Conservation (phyloP, 805 yeast species). For the Yarrowia alimentaria region DNA sequence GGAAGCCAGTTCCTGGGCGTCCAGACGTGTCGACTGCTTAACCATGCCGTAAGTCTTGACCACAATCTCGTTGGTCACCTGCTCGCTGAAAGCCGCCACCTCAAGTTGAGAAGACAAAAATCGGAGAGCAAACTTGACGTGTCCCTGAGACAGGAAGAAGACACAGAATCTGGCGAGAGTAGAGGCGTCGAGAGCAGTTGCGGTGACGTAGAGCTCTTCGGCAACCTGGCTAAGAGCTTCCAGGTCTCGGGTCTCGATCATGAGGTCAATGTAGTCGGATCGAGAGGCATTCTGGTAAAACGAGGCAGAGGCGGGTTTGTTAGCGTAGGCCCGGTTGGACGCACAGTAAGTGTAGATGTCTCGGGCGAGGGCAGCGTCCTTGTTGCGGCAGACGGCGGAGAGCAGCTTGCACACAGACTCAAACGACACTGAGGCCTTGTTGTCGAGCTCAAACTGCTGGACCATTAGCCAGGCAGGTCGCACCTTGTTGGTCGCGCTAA, state of each 20-base stretch:
- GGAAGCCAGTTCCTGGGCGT: constrained; percentile 17
- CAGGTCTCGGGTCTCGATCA: neutral
- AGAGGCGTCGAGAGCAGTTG: constrained; percentile 5
- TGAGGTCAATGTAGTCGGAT: neutral
- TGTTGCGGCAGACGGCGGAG: neutral
- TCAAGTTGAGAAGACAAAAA: constrained; percentile 11
- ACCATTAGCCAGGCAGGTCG: constrained; percentile 13
- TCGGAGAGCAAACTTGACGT: constrained; percentile 18
- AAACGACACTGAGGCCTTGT: neutral
- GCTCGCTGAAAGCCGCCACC: neutral
- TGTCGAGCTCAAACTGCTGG: constrained; percentile 7
- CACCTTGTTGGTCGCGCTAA: neutral
- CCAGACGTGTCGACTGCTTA: neutral
- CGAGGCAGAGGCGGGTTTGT: neutral
- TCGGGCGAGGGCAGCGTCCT: neutral
- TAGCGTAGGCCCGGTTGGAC: constrained; percentile 2
- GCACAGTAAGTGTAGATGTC: constrained; percentile 17
- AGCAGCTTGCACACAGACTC: constrained; percentile 12
- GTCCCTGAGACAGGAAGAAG: neutral
- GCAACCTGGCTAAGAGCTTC: constrained; percentile 15
- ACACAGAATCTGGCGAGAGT: neutral
- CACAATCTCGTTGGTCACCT: constrained; percentile 2
- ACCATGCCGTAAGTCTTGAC: too few species aligned
- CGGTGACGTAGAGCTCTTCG: constrained; percentile 20
- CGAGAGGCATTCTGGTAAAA: constrained; percentile 1